phyloP scores from a whole-genome alignment of 2,329 filamentous ascomycete species.

The Domatiomyces globalis region DNA sequence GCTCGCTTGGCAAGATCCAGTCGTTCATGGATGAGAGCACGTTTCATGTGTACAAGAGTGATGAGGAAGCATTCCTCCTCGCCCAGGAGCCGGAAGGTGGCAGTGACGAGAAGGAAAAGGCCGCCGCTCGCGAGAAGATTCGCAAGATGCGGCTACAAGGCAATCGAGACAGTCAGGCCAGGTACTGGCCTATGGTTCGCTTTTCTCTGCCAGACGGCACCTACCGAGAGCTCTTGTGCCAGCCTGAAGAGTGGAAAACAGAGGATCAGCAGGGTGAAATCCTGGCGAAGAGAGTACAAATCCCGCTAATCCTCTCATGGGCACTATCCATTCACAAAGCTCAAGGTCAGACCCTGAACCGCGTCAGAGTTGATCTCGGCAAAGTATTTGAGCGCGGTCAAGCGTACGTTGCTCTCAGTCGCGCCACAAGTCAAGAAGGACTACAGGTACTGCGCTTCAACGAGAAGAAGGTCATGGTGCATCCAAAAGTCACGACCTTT shows the following conservation, averaged over 20 bases:
- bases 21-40: conserved; percentile 60
- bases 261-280: conserved; percentile 92
- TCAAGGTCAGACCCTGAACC: conserved; percentile 82
- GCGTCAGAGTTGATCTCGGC: conserved; percentile 86
- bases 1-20: conserved; percentile 74
- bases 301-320: conserved; percentile 90
- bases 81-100: conserved; percentile 33
- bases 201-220: conserved; percentile 71
- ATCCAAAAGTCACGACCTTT: conserved; percentile 71
- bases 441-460: conserved; percentile 83
- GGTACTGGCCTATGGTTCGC: conserved; percentile 66
- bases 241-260: conserved; percentile 87
- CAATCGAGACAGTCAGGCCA: conserved; percentile 33
- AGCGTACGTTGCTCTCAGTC: conserved; percentile 89
- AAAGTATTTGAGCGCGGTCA: conserved; percentile 94
- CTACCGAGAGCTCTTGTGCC: conserved; percentile 61
- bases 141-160: conserved; percentile 33
- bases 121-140: conserved; percentile 40
- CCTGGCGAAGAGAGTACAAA: conserved; percentile 68
- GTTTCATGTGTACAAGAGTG: conserved; percentile 44
- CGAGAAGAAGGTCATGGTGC: conserved; percentile 82
- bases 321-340: conserved; percentile 96
- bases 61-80: conserved; percentile 40
- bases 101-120: conserved; percentile 30
- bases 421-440: conserved; percentile 75